These are phyloP conservation scores for Cyberlindnera xishuangbannaensis DNA, from an alignment of 805 yeast genomes.

Conservation along the genomic window DNA sequence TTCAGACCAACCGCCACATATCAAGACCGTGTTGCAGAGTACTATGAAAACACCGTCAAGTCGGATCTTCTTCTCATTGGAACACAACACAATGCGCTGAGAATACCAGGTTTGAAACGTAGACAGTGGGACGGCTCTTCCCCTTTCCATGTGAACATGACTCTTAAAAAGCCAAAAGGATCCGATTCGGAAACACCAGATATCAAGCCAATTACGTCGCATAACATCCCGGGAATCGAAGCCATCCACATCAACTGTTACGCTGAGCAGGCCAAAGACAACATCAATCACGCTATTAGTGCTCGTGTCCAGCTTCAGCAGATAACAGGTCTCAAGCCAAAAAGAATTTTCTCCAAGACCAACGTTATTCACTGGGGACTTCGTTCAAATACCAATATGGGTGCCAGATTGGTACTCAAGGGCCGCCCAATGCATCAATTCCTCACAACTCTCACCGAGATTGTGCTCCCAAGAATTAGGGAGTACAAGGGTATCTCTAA, in stretches of 20 bases:
- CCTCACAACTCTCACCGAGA: conserved; percentile 76
- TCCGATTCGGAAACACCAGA: conserved; percentile 69
- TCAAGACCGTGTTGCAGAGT: conserved; percentile 75
- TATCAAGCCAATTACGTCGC: conserved; percentile 56
- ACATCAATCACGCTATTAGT: conserved; percentile 66
- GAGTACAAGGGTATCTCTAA: conserved; percentile 75
- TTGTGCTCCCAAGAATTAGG: conserved; percentile 90
- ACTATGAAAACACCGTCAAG: conserved; percentile 67
- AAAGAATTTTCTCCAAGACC: conserved; percentile 63
- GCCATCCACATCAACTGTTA: conserved; percentile 72
- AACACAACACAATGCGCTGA: conserved; percentile 60
- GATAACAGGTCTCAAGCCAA: conserved; percentile 87
- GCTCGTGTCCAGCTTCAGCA: conserved; percentile 82
- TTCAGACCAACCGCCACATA: conserved; percentile 69
- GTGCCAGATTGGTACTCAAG: conserved; percentile 71
- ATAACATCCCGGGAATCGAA: conserved; percentile 66
- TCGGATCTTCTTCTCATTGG: conserved; percentile 74
- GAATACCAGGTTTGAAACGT: conserved; percentile 56
- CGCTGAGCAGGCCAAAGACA: conserved; percentile 64
- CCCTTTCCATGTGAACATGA: conserved; percentile 86
- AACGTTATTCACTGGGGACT: conserved; percentile 84
- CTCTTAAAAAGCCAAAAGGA: conserved; percentile 70
- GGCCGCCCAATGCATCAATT: conserved; percentile 88
- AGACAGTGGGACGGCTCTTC: conserved; percentile 84
- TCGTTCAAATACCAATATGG: conserved; percentile 85